These are phyloP conservation scores for Phytophthora quininea DNA, from an alignment of 352 stramenopile species.

Conservation along the genomic window DNA sequence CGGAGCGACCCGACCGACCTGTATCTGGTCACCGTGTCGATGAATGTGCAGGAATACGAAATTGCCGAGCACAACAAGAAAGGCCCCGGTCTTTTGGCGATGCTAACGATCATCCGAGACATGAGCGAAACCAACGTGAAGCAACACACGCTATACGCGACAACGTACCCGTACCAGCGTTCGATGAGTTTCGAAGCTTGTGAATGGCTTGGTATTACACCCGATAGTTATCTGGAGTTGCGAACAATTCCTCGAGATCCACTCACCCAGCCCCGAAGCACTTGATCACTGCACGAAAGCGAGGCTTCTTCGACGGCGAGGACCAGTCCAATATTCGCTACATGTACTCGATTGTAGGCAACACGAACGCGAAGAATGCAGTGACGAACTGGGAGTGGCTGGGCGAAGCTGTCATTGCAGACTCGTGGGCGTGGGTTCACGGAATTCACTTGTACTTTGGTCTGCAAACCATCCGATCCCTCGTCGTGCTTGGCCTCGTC, in stretches of 20 bases:
- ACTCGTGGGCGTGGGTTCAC: conserved; percentile 39
- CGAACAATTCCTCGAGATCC: background rate
- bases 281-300: conserved; percentile 13
- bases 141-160: conserved; percentile 18
- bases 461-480: conserved; percentile 21
- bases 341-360: conserved; percentile 3
- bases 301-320: conserved; percentile 25
- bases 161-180: conserved; percentile 26
- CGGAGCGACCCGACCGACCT: conserved; percentile 6
- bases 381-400: conserved; percentile 4
- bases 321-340: conserved; percentile 28
- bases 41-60: conserved; percentile 31
- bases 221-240: conserved; percentile 15
- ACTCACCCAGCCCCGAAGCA: conserved; percentile 18
- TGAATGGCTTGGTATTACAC: conserved; percentile 9
- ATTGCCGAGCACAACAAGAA: conserved; percentile 14
- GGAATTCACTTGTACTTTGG: conserved; percentile 34
- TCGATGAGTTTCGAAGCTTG: conserved; percentile 27
- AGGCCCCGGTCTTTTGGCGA: conserved; percentile 16
- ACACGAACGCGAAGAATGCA: background rate
- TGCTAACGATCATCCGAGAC: conserved; percentile 20
- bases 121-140: conserved; percentile 13
- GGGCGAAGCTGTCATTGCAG: conserved; percentile 8
- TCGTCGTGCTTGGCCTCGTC: conserved; percentile 32
- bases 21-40: conserved; percentile 14